Evolutionary conservation across 2,329 filamentous ascomycete species (phyloP), one percentile per base, ranked within the genome.

Genomic region (Stachybotrys elegans): DNA sequence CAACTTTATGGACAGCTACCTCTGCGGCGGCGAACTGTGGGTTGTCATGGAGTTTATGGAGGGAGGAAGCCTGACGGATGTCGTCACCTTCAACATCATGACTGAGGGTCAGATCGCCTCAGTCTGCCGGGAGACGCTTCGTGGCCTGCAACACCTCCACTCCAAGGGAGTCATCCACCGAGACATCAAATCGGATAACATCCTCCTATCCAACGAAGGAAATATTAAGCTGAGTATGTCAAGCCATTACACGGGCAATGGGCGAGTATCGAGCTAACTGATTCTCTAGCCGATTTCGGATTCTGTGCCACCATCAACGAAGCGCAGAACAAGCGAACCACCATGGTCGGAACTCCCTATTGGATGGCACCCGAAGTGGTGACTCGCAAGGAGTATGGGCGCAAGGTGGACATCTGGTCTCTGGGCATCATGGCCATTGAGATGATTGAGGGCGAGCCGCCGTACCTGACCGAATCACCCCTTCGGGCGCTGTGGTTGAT

Each of bases 11-110:
- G 93, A 97, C 71, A 96, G 91, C 63, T 97, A 91, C 65, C 75
- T 98, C 11, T 86, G 91, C 46, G 79, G 81, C 12, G 88, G 92
- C 35, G 93, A 97, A 65, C 72, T 98, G 22, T 98, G 93, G 93
- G 93, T 98, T 2, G 89, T 97, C 25, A 98, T 98, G 93, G 93
- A 98, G 69, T 98, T 92, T 60, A 98, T 98, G 93, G 92, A 98
- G 66, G 93, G 93, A 47, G 93, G 93, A 50, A 96, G 90, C 67
- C 73, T 98, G 62, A 98, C 93, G 11, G 93, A 98, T 66, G 93
- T 98, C 43, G 93, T 98, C 45, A 98, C 93, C 4, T 97, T 95
- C 69, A 97, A 97, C 69, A 95, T 97, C 60, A 97, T 98, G 93
- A 92, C 86, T 7, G 93, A 98, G 66, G 89, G 88, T 3, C 93